A percentile compares a stretch with the other conserved stretches of the same genome.
These are phyloP conservation scores for Epichloe gansuensis DNA, from an alignment of 2,329 filamentous ascomycete genomes.

Conservation along the genomic window DNA sequence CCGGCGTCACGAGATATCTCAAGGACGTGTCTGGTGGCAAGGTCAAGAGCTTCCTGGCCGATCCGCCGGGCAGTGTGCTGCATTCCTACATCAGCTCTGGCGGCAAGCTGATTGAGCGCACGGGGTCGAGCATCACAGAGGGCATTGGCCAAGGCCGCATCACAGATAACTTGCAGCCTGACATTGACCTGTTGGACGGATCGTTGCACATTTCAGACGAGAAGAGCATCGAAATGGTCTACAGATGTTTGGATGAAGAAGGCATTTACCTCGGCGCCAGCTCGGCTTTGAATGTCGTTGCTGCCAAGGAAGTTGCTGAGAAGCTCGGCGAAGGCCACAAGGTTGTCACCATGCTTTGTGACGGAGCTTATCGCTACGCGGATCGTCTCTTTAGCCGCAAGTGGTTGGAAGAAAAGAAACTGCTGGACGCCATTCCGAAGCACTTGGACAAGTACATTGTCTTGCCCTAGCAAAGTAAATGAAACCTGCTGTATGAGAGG, in stretches of 20 bases:
- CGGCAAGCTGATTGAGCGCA: slow-evolving; percentile 69
- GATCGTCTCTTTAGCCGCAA: slow-evolving; percentile 84
- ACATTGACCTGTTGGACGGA: slow-evolving; percentile 74
- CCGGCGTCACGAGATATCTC: slow-evolving; percentile 76
- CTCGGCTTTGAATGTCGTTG: slow-evolving; percentile 87
- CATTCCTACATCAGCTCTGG: slow-evolving; percentile 84
- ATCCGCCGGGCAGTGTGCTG: slow-evolving; percentile 86
- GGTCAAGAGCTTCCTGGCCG: slow-evolving; percentile 82
- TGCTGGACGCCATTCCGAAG: slow-evolving; percentile 70
- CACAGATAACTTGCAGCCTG: slow-evolving; percentile 84
- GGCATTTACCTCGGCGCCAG: slow-evolving; percentile 91
- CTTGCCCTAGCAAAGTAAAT: slow-evolving; percentile 44
- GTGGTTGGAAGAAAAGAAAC: slow-evolving; percentile 80
- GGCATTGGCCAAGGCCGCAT: slow-evolving; percentile 94
- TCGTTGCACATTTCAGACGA: slow-evolving; percentile 78
- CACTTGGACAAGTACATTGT: slow-evolving; percentile 91
- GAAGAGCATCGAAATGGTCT: slow-evolving; percentile 96
- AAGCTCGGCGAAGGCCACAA: slow-evolving; percentile 80
- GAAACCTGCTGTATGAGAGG: slow-evolving; percentile 14
- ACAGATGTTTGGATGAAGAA: slow-evolving; percentile 89
- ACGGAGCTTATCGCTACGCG: slow-evolving; percentile 95
- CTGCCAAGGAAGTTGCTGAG: slow-evolving; percentile 86
- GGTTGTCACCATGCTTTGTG: slow-evolving; percentile 86
- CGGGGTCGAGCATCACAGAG: slow-evolving; percentile 86
- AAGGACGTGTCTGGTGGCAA: slow-evolving; percentile 69